Evolutionary conservation across 164 flowering plant genomes (phyloP).

Genomic region (Dillenia turbinata): DNA sequence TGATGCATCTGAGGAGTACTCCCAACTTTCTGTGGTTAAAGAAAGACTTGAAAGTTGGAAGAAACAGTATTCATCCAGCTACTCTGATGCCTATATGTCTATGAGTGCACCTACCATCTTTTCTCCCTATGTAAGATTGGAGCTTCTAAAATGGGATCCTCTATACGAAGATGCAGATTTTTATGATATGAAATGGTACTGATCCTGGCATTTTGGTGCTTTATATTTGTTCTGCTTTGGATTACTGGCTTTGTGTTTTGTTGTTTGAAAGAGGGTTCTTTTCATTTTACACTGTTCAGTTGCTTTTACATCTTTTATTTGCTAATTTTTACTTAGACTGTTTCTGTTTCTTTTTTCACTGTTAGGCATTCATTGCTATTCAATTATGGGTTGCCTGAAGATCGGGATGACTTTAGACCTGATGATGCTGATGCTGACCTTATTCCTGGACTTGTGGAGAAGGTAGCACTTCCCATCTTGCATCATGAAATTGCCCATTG

Average conservation of each 20-base stretch:
- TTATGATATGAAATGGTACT: constrained; percentile 82
- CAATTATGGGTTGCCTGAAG: constrained; percentile 66
- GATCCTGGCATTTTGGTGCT: background rate
- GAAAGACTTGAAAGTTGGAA: constrained; percentile 78
- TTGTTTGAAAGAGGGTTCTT: background rate
- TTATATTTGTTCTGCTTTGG: background rate
- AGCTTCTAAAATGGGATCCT: constrained; percentile 97
- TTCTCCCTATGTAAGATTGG: constrained; percentile 91
- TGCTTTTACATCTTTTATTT: no score
- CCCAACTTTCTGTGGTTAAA: constrained; percentile 66
- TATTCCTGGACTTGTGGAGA: constrained; percentile 82
- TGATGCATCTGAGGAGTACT: constrained; percentile 80
- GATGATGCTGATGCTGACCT: constrained; percentile 84
- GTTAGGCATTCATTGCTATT: constrained; percentile 80
- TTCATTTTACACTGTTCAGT: constrained; percentile 1
- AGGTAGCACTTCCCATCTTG: constrained; percentile 82
- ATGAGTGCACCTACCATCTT: constrained; percentile 71
- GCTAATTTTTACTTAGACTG: background rate
- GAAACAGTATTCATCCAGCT: constrained; percentile 53
- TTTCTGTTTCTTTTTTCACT: background rate
- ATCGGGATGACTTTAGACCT: constrained; percentile 38
- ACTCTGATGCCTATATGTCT: constrained; percentile 90
- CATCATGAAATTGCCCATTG: constrained; percentile 80
- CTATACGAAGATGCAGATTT: constrained; percentile 71
- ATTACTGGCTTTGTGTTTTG: background rate